Conservation (phyloP, 805 yeast species). For the Metschnikowia peoriensis region DNA sequence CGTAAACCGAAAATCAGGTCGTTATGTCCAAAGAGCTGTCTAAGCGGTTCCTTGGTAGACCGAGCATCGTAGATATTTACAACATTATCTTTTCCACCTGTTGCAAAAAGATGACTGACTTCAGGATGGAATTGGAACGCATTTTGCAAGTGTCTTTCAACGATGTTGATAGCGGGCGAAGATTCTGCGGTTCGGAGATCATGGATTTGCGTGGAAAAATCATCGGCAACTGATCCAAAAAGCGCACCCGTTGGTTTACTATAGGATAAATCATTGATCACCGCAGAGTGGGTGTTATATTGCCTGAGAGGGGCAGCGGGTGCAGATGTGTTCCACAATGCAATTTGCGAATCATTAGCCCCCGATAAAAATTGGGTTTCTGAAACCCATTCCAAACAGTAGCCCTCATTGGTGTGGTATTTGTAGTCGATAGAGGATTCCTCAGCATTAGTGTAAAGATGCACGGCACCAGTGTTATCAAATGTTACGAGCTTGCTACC, state of each 20-base stretch:
- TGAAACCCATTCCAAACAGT: slow-evolving; percentile 66
- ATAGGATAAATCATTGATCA: slow-evolving; percentile 69
- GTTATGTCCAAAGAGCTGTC: slow-evolving; percentile 67
- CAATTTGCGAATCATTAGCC: slow-evolving; percentile 64
- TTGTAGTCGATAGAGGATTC: slow-evolving; percentile 33
- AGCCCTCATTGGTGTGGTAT: slow-evolving; percentile 66
- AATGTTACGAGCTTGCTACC: slow-evolving; percentile 53
- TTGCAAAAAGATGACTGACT: slow-evolving; percentile 55
- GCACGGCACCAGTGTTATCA: slow-evolving; percentile 51
- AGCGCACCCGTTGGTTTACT: slow-evolving; percentile 40
- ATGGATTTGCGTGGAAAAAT: slow-evolving; percentile 56
- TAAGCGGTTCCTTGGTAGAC: slow-evolving; percentile 54
- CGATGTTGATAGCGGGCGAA: slow-evolving; percentile 45
- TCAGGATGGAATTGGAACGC: slow-evolving; percentile 65
- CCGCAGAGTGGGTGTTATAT: slow-evolving; percentile 52
- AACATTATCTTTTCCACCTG: slow-evolving; percentile 77
- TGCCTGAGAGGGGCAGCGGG: slow-evolving; percentile 46
- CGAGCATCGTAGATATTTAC: slow-evolving; percentile 75
- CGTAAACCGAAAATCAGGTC: slow-evolving; percentile 41
- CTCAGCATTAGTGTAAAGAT: slow-evolving; percentile 37
- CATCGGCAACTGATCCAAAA: slow-evolving; percentile 75
- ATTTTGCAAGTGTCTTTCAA: slow-evolving; percentile 58
- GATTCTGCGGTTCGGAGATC: slow-evolving; percentile 46
- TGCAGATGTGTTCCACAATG: slow-evolving; percentile 61
- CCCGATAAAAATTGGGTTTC: slow-evolving; percentile 54